Base-by-base conservation (phyloP, 345 rosid species). In the Populus nigra region DNA sequence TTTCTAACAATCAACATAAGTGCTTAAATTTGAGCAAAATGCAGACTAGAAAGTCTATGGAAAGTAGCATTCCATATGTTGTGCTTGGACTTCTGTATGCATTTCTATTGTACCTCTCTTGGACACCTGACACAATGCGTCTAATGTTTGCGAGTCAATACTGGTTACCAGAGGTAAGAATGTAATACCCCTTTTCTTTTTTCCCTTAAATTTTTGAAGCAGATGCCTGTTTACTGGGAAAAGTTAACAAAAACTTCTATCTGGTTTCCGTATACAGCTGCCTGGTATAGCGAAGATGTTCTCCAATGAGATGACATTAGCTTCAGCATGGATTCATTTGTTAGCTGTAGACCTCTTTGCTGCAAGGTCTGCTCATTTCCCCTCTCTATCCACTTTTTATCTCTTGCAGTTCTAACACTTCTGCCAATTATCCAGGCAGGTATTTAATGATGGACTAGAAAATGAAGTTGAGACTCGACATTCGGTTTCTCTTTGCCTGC, bases 291-390 rank as follows among this genome's bases (percentile, higher is more conserved):
- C 90, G 25, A 96, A 92, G 87, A 89, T 93, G 98, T 96, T 96
- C 78, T 84, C 93, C 33, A 90, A 82, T 79, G 98, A 96, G 79
- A 86, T 91, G 86, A 91, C 97, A 65, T 79, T 96, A 82, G 89
- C 98, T 85, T 96, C 99, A 72, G 97, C 93, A 13, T 96, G 99
- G 99, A 91, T 96, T 90, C 98, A 93, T 86, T 88, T 92, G 66
- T 83, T 96, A 72, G 89, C 87, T 55, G 74, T 96, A 8, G 98
- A 96, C 87, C 99, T 93, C 76, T 96, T 89, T 39, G 97, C 99
- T 16, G 99, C 99, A 61, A 90, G 98, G 97, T 95, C 65, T 49
- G 35, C 71, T 27, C 49, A 53, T 53, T 50, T 35, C 27, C 36
- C 13, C 63, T 76, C 36, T 23, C 61, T 18, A 12, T 61, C 55